Conservation (phyloP, 179 eudicot species). For the Pouteria campechiana region DNA sequence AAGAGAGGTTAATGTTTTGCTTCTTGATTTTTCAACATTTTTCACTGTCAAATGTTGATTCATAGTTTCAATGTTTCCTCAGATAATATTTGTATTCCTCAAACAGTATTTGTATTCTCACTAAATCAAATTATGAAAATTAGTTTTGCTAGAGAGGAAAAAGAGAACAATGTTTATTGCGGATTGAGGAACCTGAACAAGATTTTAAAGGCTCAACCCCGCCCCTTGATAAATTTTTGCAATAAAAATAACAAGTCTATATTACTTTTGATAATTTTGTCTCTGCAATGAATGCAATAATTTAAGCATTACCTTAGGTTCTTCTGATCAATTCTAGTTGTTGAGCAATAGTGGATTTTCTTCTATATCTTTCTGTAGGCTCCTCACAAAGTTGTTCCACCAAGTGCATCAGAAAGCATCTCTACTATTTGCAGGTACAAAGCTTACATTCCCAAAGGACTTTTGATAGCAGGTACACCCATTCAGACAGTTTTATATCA, state of each 20-base stretch:
- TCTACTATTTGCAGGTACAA: too few species aligned
- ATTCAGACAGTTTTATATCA: too few species aligned
- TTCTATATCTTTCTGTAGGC: constrained; percentile 42
- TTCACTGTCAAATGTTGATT: too few species aligned
- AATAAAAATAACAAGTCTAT: constrained; percentile 87
- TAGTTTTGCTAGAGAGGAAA: too few species aligned
- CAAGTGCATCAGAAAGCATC: too few species aligned
- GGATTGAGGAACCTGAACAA: constrained; percentile 86
- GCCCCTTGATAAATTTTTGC: constrained; percentile 82
- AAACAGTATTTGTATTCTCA: too few species aligned
- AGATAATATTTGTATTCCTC: too few species aligned
- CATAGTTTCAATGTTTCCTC: too few species aligned
- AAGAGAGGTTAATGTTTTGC: neutral
- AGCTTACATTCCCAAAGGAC: too few species aligned
- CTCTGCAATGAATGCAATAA: constrained; percentile 72
- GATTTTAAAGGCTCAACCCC: constrained; percentile 86
- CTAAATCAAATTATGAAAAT: too few species aligned
- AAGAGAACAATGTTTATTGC: neutral
- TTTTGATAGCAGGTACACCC: too few species aligned
- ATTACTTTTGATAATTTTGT: constrained; percentile 88
- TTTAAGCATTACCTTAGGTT: constrained; percentile 58
- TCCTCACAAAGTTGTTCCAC: constrained; percentile 54
- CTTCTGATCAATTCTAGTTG: constrained; percentile 67
- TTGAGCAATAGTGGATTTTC: constrained; percentile 50
- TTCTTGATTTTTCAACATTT: too few species aligned